A percentile compares a stretch with the other conserved stretches of the same genome.
These are phyloP conservation scores for rapeseed (Brassica napus) DNA, from an alignment of 345 rosid genomes.

Conservation along the genomic window DNA sequence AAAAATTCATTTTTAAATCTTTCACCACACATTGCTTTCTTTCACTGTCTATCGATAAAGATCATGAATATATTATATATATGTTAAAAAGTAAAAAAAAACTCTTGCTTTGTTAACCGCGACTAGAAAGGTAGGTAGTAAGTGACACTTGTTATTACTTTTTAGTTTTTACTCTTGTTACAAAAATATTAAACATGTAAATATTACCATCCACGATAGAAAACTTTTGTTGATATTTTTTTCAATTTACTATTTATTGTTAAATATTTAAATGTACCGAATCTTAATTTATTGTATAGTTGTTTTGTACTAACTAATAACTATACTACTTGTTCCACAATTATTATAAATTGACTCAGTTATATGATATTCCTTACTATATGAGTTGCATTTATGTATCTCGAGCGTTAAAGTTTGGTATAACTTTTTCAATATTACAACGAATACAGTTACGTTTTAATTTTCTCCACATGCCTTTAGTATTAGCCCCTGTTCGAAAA, in stretches of 20 bases:
- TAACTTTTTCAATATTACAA: constrained; percentile 24
- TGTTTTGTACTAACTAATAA: neutral
- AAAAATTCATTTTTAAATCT: neutral
- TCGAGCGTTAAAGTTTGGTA: constrained; percentile 32
- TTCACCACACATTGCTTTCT: constrained; percentile 29
- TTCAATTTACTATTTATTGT: neutral
- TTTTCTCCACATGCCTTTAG: constrained; percentile 12
- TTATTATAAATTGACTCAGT: constrained; percentile 8
- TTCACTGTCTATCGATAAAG: constrained; percentile 40
- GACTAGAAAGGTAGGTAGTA: constrained; percentile 18
- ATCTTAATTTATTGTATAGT: neutral
- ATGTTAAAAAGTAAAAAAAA: neutral
- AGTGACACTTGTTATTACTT: neutral
- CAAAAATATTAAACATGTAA: neutral
- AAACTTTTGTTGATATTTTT: neutral
- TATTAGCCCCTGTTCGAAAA: neutral
- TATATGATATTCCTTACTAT: neutral
- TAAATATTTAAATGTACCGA: neutral
- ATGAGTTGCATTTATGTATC: constrained; percentile 27
- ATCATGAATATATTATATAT: constrained; percentile 4
- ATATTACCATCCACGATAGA: neutral
- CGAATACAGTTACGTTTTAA: constrained; percentile 25
- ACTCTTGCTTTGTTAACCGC: constrained; percentile 32
- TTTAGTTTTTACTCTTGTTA: neutral
- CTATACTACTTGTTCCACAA: constrained; percentile 6